These are phyloP conservation scores for Ogataea philodendri DNA, from an alignment of 805 yeast species.

Conservation along the genomic window DNA sequence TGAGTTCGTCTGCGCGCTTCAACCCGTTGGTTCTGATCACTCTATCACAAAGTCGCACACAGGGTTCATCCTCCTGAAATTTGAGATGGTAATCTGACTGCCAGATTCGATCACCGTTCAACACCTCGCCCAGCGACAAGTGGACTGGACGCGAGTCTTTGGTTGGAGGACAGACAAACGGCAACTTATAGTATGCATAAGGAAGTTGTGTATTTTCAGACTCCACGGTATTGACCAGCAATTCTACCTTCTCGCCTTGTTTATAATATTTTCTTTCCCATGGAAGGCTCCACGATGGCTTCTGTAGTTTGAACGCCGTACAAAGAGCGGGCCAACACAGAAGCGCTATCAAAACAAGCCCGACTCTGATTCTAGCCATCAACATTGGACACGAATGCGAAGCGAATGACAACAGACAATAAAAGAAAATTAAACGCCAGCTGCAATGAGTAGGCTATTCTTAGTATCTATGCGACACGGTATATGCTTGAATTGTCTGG, in stretches of 20 bases:
- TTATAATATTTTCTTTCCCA: slow-evolving; percentile 40
- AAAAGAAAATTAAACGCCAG: neutral
- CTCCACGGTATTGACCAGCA: slow-evolving; percentile 74
- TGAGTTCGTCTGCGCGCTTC: slow-evolving; percentile 55
- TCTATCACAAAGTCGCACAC: slow-evolving; percentile 67
- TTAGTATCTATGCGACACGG: neutral
- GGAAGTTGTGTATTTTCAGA: slow-evolving; percentile 78
- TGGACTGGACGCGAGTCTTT: slow-evolving; percentile 55
- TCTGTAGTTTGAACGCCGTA: slow-evolving; percentile 12
- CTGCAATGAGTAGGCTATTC: neutral
- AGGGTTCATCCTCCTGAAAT: slow-evolving; percentile 64
- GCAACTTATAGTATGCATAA: slow-evolving; percentile 70
- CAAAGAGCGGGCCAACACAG: slow-evolving; percentile 5
- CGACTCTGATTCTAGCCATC: slow-evolving; percentile 1
- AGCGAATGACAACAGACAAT: slow-evolving; percentile 4
- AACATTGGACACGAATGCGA: neutral
- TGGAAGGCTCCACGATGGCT: slow-evolving; percentile 19
- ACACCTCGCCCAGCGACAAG: slow-evolving; percentile 70
- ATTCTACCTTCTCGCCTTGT: slow-evolving; percentile 60
- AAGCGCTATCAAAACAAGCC: slow-evolving; percentile 6
- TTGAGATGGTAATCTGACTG: slow-evolving; percentile 64
- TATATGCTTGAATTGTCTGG: slow-evolving; percentile 1
- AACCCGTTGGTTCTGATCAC: slow-evolving; percentile 42
- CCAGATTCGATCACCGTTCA: slow-evolving; percentile 80
- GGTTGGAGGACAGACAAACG: slow-evolving; percentile 75